Conservation (phyloP, 2,329 filamentous ascomycete species). For the Harringtonia aguacate region DNA sequence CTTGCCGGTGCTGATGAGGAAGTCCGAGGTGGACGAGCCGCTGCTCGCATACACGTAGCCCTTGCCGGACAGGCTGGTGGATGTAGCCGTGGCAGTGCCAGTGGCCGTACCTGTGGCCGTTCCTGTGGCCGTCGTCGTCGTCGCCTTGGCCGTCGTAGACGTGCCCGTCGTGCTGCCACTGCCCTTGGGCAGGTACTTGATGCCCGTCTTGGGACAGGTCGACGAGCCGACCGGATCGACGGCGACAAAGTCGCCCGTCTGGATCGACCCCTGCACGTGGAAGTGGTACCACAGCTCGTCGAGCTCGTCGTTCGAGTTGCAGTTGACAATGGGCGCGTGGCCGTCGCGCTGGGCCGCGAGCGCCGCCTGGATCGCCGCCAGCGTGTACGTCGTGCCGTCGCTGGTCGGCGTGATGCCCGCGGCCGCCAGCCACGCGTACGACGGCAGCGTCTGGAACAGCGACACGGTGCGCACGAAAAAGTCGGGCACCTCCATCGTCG, state of each 20-base stretch:
- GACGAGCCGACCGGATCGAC: conserved; percentile 45
- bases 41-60: conserved; percentile 8
- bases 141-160: conserved; percentile 1
- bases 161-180: too few relatives aligned
- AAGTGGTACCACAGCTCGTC: conserved; percentile 59
- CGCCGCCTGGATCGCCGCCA: conserved; percentile 38
- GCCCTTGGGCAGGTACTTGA: conserved; percentile 20
- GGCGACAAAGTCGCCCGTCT: conserved; percentile 45
- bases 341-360: conserved; percentile 42
- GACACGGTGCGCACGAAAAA: conserved; percentile 50
- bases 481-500: conserved; percentile 50
- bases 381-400: conserved; percentile 44
- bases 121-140: background rate
- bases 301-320: conserved; percentile 44
- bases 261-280: conserved; percentile 29
- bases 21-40: conserved; percentile 5
- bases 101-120: conserved; percentile 4
- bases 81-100: background rate
- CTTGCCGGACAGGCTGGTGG: conserved; percentile 5
- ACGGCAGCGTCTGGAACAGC: conserved; percentile 49
- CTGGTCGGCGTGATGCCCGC: conserved; percentile 45
- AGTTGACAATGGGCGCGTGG: conserved; percentile 39
- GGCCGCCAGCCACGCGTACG: conserved; percentile 44
- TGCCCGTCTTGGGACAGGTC: conserved; percentile 45
- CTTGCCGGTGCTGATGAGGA: conserved; percentile 15